phyloP scores from a whole-genome alignment of 805 yeast genomes.

The Hanseniaspora valbyensis region DNA sequence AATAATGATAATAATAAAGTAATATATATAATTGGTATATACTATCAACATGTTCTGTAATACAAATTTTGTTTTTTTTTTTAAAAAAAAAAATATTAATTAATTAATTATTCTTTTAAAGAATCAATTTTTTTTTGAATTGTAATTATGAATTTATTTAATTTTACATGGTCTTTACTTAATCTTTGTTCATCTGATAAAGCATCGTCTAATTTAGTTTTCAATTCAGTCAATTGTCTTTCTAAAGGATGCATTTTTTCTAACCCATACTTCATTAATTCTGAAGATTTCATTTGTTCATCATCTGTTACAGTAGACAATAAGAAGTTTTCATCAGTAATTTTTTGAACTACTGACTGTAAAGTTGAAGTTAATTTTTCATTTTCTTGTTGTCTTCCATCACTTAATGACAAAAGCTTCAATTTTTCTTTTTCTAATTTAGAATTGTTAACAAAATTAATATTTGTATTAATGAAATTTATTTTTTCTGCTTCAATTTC shows the following conservation, averaged over 20 bases:
- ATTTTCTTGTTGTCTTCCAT: neutral
- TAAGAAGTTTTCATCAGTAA: conserved; percentile 15
- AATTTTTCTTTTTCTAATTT: neutral
- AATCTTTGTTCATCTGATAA: neutral
- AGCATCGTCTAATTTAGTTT: neutral
- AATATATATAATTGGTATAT: neutral
- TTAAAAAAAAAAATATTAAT: neutral
- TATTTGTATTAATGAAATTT: neutral
- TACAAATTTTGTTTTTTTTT: neutral
- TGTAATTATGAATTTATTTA: conserved; percentile 1
- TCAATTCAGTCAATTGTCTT: conserved; percentile 3
- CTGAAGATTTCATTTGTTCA: conserved; percentile 10
- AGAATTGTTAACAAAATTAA: neutral
- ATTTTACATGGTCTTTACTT: neutral
- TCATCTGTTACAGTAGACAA: conserved; percentile 8
- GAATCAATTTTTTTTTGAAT: conserved; percentile 6
- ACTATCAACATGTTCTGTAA: neutral
- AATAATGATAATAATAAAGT: too few relatives aligned
- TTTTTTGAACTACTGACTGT: conserved; percentile 1
- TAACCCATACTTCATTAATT: conserved; percentile 7
- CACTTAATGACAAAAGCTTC: neutral
- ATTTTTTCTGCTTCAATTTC: conserved; percentile 14
- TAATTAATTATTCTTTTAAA: neutral
- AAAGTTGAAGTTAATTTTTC: conserved; percentile 1
- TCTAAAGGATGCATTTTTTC: conserved; percentile 10